Percentiles rank a stretch among this genome's conserved stretches.
These are phyloP conservation scores for Crataegus laevigata DNA, from an alignment of 306 rosid species.

Conservation along the genomic window DNA sequence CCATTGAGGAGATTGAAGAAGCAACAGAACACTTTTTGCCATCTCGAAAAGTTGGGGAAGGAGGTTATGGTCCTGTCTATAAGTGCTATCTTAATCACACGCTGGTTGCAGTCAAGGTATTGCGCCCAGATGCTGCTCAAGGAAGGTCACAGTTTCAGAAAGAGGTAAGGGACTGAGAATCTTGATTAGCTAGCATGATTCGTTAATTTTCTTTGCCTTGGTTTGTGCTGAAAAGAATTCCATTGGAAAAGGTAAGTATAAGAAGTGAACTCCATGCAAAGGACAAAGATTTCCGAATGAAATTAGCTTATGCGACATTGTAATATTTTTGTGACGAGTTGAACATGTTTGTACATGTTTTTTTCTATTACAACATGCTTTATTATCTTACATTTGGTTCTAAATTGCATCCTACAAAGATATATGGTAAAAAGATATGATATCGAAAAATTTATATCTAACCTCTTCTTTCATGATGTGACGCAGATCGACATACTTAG, in stretches of 20 bases:
- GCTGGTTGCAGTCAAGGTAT: constrained; percentile 76
- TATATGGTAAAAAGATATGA: background rate
- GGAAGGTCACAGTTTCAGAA: constrained; percentile 80
- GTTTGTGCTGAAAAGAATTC: background rate
- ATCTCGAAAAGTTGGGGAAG: constrained; percentile 84
- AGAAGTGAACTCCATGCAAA: too few species aligned
- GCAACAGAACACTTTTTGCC: constrained; percentile 56
- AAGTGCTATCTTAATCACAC: constrained; percentile 75
- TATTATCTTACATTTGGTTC: background rate
- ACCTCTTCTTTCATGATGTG: background rate
- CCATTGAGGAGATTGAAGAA: constrained; percentile 65
- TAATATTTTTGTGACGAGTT: background rate
- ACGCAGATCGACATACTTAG: constrained; percentile 85
- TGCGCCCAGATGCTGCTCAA: constrained; percentile 71
- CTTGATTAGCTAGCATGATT: background rate
- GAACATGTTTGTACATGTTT: too few species aligned
- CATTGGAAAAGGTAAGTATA: background rate
- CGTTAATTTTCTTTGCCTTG: background rate
- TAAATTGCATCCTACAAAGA: background rate
- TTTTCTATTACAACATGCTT: background rate
- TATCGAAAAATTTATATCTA: background rate
- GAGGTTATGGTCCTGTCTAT: constrained; percentile 88
- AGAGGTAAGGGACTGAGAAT: constrained; percentile 57
- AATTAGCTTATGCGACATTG: background rate
- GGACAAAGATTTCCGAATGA: too few species aligned